A percentile compares a stretch with the other conserved stretches of the same genome.
Conservation (phyloP, 2,329 filamentous ascomycete species). For the Aspergillus glaucus region DNA sequence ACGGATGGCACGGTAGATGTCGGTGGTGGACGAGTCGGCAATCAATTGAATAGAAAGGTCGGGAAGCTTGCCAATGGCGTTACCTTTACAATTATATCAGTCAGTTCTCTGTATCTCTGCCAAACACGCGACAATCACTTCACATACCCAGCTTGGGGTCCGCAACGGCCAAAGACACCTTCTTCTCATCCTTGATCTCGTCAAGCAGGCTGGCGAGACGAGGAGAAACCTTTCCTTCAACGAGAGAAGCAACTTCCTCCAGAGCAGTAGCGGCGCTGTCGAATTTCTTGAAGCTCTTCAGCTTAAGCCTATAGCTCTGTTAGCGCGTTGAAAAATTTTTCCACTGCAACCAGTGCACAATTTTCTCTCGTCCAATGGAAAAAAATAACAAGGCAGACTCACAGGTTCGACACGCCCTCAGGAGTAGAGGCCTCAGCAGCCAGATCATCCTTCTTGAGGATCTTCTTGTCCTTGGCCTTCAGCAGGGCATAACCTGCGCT, state of each 20-base stretch:
- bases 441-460: conserved; percentile 80
- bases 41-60: conserved; percentile 78
- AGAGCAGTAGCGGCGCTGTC: conserved; percentile 85
- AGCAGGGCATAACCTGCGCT: conserved; percentile 96
- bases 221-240: conserved; percentile 91
- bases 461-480: conserved; percentile 98
- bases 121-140: neutral
- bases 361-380: conserved; percentile 3
- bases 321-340: conserved; percentile 25
- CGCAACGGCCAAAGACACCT: conserved; percentile 86
- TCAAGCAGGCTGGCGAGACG: conserved; percentile 77
- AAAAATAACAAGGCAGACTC: conserved; percentile 38
- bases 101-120: neutral
- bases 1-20: conserved; percentile 91
- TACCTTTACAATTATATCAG: conserved; percentile 43
- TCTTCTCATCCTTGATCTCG: conserved; percentile 94
- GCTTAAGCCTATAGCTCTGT: conserved; percentile 61
- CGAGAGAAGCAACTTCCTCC: conserved; percentile 80
- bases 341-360: conserved; percentile 5
- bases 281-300: conserved; percentile 97
- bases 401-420: conserved; percentile 82
- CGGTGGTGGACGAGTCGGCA: conserved; percentile 72
- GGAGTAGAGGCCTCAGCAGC: conserved; percentile 67
- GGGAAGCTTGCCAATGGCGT: conserved; percentile 86
- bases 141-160: conserved; percentile 73